phyloP scores from a whole-genome alignment of 1,284 basidiomycete species.

The Anthracocystis walkeri region DNA sequence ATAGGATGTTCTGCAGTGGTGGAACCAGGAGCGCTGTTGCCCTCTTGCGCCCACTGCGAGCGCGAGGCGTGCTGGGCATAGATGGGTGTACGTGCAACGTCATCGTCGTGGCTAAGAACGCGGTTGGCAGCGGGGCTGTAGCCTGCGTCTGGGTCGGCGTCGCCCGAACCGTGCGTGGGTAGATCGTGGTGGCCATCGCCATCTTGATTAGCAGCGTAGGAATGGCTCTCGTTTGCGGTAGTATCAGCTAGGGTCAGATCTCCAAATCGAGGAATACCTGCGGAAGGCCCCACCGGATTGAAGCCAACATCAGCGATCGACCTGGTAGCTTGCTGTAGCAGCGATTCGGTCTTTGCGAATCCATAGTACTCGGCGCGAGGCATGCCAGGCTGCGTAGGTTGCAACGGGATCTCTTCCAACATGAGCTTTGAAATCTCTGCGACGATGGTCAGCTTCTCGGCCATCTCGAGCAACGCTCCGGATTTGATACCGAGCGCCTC shows the following conservation, averaged over 20 bases:
- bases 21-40: conserved; percentile 1
- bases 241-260: conserved; percentile 32
- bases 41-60: conserved; percentile 39
- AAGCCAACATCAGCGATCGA: conserved; percentile 62
- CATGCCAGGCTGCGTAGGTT: conserved; percentile 82
- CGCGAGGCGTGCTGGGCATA: conserved; percentile 49
- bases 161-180: conserved; percentile 19
- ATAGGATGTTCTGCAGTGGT: conserved; percentile 3
- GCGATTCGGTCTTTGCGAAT: conserved; percentile 56
- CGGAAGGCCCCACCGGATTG: conserved; percentile 43
- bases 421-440: conserved; percentile 84
- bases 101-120: conserved; percentile 25
- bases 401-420: conserved; percentile 84
- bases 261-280: conserved; percentile 41
- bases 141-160: conserved; percentile 25
- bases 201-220: conserved; percentile 20
- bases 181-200: conserved; percentile 18
- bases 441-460: conserved; percentile 87
- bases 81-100: conserved; percentile 43
- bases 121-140: conserved; percentile 30
- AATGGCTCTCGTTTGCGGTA: conserved; percentile 27
- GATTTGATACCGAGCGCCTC: conserved; percentile 87
- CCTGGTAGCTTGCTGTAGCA: conserved; percentile 58
- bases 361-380: conserved; percentile 78
- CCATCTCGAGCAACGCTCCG: conserved; percentile 85